Evolutionary conservation across 2,329 filamentous ascomycete genomes (phyloP).

Genomic region (Aaosphaeria arxii): DNA sequence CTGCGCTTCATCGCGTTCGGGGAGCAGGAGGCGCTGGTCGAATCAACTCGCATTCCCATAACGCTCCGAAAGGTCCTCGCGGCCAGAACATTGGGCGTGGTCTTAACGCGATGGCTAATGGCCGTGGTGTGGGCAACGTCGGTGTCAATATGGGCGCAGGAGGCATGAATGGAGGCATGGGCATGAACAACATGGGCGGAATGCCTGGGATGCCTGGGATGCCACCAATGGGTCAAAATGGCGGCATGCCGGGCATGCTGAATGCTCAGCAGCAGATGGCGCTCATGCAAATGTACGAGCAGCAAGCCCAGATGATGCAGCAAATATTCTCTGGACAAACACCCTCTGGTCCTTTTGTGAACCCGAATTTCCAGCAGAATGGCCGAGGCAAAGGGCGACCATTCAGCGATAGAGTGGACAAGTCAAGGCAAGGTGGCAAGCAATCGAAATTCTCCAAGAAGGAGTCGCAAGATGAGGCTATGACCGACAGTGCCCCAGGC

Average conservation of each 20-base stretch:
- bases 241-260: conserved; percentile 53
- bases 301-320: conserved; percentile 65
- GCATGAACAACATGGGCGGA: conserved; percentile 19
- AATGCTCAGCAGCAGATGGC: conserved; percentile 69
- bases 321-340: conserved; percentile 37
- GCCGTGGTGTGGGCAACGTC: conserved; percentile 19
- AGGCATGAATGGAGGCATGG: conserved; percentile 33
- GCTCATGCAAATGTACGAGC: conserved; percentile 74
- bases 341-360: conserved; percentile 48
- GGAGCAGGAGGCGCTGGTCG: conserved; percentile 68
- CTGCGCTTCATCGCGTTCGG: conserved; percentile 77
- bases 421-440: conserved; percentile 28
- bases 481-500: conserved; percentile 32
- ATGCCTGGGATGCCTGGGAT: conserved; percentile 29
- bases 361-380: conserved; percentile 51
- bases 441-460: conserved; percentile 50
- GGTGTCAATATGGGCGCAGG: conserved; percentile 22
- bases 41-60: conserved; percentile 73
- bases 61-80: conserved; percentile 69
- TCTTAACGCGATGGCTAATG: conserved; percentile 26
- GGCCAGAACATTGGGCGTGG: conserved; percentile 39
- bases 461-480: conserved; percentile 36
- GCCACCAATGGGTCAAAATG: conserved; percentile 39
- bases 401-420: conserved; percentile 70
- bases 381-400: conserved; percentile 46